Percentiles rank a stretch among this genome's conserved stretches.
Evolutionary conservation across 78 protist genomes (phyloP).

Genomic region (Guillardia theta): DNA sequence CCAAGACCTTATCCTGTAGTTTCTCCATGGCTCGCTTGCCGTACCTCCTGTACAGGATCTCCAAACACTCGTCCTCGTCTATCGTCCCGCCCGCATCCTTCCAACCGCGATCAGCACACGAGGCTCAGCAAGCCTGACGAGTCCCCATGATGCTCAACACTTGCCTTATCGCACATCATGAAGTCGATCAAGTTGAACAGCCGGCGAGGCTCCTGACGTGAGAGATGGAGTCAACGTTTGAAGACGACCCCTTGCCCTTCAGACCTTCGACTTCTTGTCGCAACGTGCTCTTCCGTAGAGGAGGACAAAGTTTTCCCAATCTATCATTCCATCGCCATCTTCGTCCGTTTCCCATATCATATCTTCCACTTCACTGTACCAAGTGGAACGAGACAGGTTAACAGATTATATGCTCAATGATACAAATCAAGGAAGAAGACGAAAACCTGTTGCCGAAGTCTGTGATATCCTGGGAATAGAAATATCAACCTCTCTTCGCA

Average conservation of each 20-base stretch:
- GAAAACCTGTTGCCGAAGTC: neutral
- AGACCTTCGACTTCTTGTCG: neutral
- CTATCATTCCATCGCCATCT: neutral
- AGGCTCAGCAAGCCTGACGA: no score
- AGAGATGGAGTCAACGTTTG: neutral
- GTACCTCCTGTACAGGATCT: slow-evolving; percentile 8
- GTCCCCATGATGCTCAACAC: no score
- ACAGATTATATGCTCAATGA: neutral
- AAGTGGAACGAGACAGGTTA: neutral
- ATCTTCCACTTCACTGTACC: neutral
- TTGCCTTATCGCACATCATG: neutral
- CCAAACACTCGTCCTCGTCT: slow-evolving; percentile 10
- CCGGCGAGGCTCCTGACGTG: slow-evolving; percentile 10
- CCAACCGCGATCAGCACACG: no score
- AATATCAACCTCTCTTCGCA: neutral
- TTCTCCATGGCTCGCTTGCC: neutral
- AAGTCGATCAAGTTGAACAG: slow-evolving; percentile 27
- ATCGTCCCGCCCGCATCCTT: slow-evolving; percentile 12
- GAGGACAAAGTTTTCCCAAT: neutral
- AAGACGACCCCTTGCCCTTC: neutral
- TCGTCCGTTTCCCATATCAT: neutral
- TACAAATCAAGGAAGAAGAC: neutral
- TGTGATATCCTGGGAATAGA: neutral
- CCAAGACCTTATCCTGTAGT: neutral
- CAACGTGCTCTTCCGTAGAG: neutral